Evolutionary conservation across 1,284 basidiomycete genomes (phyloP).

Genomic region (Ceratobasidium papillatum): DNA sequence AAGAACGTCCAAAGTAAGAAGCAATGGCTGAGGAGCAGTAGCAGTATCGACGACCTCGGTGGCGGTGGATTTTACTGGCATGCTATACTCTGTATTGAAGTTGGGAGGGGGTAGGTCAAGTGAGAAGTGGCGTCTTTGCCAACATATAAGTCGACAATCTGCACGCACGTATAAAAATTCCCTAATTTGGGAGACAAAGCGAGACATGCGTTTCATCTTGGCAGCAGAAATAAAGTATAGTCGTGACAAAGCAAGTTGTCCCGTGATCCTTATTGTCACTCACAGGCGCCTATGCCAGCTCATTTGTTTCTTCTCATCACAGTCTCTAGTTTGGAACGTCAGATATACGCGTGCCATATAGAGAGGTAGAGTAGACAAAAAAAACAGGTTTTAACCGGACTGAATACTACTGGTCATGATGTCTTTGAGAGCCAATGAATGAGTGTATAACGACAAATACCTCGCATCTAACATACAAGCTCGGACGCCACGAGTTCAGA

Average conservation of each 20-base stretch:
- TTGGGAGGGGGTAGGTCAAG: background rate
- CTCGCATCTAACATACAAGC: too few species aligned
- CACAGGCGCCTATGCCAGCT: background rate
- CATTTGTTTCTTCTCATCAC: background rate
- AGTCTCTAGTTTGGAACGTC: background rate
- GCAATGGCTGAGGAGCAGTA: conserved; percentile 25
- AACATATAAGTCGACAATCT: conserved; percentile 10
- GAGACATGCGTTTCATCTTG: conserved; percentile 12
- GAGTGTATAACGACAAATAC: background rate
- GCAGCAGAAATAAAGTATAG: conserved; percentile 2
- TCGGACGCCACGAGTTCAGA: background rate
- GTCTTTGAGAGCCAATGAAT: background rate
- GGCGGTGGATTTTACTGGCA: conserved; percentile 18
- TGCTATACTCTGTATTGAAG: background rate
- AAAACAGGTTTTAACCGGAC: background rate
- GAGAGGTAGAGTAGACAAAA: background rate
- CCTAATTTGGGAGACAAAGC: conserved; percentile 22
- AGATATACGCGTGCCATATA: conserved; percentile 12
- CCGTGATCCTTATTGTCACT: conserved; percentile 18
- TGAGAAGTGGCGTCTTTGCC: background rate
- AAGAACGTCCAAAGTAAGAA: conserved; percentile 25
- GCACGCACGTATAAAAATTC: background rate
- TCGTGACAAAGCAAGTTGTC: background rate
- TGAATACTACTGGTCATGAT: background rate
- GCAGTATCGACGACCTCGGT: conserved; percentile 16